Base-by-base conservation (phyloP, 768 basidiomycete species). In the Lactarius akahatsu region DNA sequence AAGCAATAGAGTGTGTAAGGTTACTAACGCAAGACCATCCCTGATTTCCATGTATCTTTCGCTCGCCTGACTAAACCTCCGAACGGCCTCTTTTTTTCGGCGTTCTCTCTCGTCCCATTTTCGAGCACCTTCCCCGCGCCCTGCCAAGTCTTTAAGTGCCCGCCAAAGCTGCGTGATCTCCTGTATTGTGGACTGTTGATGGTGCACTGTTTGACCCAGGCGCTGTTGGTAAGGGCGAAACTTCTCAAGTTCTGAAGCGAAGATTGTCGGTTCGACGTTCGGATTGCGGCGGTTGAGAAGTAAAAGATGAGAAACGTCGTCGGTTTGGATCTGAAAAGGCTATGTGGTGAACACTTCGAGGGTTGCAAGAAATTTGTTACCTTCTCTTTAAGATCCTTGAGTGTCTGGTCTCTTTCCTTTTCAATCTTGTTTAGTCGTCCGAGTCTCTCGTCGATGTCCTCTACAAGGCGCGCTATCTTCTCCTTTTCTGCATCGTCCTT, bases 351-450 rank as follows among this genome's bases (percentile, higher is more conserved):
- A 41, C 26, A 26, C 47, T 43, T 41, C 55, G 5, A 52, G 59
- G 38, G 41, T 16, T 23, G 13, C 40, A 59, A 43, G 20, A 60
- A 18, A 2, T 23, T 47, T 55, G 64, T 54, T 62, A 94, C 96
- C 86, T 96, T 97, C 54, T 98, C 96, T 75, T 98, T 99, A 58
- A 99, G 80, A 73, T 98, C 97, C 74, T 92, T 95, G 62, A 98
- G 77, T 0, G 94, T 88, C 71, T 96, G 91, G 13, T 84, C 85
- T 58, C 96, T 80, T 78, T 98, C 96, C 64, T 86, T 85, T 55
- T 88, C 83, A 67, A 99, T 89, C 79, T 94, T 91, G 76, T 85
- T 88, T 58, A 98, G 74, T 72, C 88, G 80, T 32, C 86, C 88
- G 18, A 98, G 75, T 58, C 87, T 79, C 65, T 96, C 90, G 69